A percentile compares a stretch with the other conserved stretches of the same genome.
Conservation (phyloP, 257 asterid species). For the Cordia subcordata region DNA sequence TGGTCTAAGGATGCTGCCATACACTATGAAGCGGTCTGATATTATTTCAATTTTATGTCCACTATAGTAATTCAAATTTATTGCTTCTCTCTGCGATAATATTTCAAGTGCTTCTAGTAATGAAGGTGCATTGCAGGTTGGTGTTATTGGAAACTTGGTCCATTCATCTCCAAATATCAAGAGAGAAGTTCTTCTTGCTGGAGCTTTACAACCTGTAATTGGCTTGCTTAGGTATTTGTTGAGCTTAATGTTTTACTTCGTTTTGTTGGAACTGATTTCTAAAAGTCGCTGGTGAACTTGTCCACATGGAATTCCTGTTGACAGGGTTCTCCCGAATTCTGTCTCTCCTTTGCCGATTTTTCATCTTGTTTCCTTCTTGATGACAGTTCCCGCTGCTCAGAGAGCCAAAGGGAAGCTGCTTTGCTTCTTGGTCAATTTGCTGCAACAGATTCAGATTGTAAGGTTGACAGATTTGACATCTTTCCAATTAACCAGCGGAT, state of each 20-base stretch:
- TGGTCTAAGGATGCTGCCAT: conserved; percentile 91
- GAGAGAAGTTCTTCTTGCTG: conserved; percentile 93
- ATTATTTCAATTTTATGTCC: conserved; percentile 11
- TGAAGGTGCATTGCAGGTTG: conserved; percentile 59
- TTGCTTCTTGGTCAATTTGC: conserved; percentile 98
- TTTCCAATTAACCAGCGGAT: too few species aligned
- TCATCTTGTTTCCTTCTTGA: conserved; percentile 1
- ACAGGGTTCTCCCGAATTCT: too few species aligned
- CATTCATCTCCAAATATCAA: conserved; percentile 96
- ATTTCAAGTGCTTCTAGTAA: conserved; percentile 10
- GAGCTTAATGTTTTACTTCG: neutral
- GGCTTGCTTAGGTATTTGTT: conserved; percentile 76
- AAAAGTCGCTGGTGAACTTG: neutral
- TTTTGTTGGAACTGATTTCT: conserved; percentile 5
- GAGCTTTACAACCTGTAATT: conserved; percentile 97
- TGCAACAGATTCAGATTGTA: conserved; percentile 97
- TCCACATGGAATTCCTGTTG: neutral
- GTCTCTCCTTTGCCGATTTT: conserved; percentile 1
- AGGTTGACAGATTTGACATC: conserved; percentile 53
- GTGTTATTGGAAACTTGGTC: conserved; percentile 95
- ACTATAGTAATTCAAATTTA: conserved; percentile 2
- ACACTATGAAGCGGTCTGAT: conserved; percentile 97
- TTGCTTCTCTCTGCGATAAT: neutral
- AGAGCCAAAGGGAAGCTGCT: conserved; percentile 99
- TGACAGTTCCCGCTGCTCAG: conserved; percentile 85